Percentiles rank a stretch among this genome's conserved stretches.
Evolutionary conservation across 192 early-diverging fungal genomes (phyloP).

Genomic region (Anaeromyces robustus): DNA sequence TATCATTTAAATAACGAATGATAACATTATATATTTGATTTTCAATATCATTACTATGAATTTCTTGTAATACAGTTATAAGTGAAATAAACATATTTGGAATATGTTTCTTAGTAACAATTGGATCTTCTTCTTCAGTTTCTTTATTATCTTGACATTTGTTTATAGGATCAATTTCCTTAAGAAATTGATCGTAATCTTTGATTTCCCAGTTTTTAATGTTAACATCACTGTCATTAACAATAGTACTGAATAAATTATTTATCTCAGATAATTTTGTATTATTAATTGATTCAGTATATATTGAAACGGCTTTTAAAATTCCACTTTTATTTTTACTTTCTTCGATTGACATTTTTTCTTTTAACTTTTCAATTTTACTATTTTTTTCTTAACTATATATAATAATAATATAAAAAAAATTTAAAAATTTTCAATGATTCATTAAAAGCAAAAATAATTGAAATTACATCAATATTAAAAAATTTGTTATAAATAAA

Average conservation of each 20-base stretch:
- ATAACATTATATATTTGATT: not conserved
- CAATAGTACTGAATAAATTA: not conserved
- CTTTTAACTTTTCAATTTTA: not conserved
- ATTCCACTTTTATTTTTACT: not conserved
- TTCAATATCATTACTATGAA: not conserved
- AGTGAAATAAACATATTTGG: not conserved
- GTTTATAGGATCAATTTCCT: not conserved
- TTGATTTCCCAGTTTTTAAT: not conserved
- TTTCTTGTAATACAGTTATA: not conserved
- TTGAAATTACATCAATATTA: too few relatives aligned
- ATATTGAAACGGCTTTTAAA: not conserved
- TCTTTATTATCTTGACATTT: not conserved
- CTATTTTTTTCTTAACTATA: too few relatives aligned
- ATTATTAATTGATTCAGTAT: not conserved
- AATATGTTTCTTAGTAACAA: not conserved
- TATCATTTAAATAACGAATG: not conserved
- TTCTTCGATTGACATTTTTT: not conserved
- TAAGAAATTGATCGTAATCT: not conserved
- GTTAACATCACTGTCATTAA: not conserved
- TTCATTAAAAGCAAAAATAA: too few relatives aligned
- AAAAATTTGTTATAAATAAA: too few relatives aligned
- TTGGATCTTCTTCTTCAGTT: not conserved
- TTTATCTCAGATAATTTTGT: not conserved
- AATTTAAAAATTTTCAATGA: too few relatives aligned
- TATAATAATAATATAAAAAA: too few relatives aligned